Evolutionary conservation across 2,329 filamentous ascomycete species (phyloP).

Genomic region (Monosporascus ibericus): DNA sequence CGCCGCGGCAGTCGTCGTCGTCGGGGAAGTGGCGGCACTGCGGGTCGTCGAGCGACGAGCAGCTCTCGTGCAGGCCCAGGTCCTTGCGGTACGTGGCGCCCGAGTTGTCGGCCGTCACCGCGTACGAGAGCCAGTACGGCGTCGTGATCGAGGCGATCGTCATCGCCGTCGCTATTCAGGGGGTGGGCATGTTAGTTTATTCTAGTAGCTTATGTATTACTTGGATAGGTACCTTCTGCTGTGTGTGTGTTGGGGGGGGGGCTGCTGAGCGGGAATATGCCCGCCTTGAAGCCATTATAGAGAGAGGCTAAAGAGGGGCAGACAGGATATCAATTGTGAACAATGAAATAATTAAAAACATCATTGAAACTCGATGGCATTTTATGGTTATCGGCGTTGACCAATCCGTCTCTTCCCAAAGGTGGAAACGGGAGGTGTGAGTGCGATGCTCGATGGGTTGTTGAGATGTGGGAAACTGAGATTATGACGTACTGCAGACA

Average conservation of each 20-base stretch:
- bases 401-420: no score
- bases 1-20: constrained; percentile 59
- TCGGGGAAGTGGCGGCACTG: constrained; percentile 63
- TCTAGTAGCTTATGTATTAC: background rate
- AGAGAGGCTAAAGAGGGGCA: no score
- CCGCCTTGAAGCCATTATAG: background rate
- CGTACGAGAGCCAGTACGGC: constrained; percentile 66
- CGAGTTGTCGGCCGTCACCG: constrained; percentile 40
- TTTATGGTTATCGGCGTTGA: no score
- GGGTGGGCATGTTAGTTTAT: constrained; percentile 17
- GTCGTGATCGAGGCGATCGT: constrained; percentile 63
- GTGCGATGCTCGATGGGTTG: background rate
- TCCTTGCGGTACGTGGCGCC: constrained; percentile 47
- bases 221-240: no score
- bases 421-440: background rate
- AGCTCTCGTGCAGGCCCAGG: constrained; percentile 77
- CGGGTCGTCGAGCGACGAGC: constrained; percentile 61
- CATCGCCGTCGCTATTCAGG: constrained; percentile 57
- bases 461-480: constrained; percentile 5
- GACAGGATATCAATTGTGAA: background rate
- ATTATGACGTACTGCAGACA: constrained; percentile 33
- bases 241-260: no score
- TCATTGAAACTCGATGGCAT: no score
- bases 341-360: background rate
- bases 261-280: background rate